phyloP scores from a whole-genome alignment of 1,284 basidiomycete species.

The Naganishia sp. region DNA sequence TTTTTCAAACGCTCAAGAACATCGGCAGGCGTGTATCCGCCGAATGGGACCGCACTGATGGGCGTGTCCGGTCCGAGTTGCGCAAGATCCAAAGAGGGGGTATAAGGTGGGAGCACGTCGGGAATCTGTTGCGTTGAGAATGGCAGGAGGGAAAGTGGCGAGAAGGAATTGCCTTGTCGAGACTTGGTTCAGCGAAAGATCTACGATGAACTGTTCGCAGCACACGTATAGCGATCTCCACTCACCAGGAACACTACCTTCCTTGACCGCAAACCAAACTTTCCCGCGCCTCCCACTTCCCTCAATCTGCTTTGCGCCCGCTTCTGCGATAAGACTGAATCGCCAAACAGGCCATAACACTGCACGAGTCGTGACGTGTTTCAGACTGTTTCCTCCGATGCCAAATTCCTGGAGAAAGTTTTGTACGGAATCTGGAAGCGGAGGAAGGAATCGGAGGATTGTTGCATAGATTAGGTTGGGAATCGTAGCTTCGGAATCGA shows the following conservation, averaged over 20 bases:
- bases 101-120: conserved; percentile 40
- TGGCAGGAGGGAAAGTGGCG: conserved; percentile 50
- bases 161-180: conserved; percentile 48
- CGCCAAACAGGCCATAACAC: conserved; percentile 31
- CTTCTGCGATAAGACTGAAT: conserved; percentile 17
- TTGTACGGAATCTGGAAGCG: conserved; percentile 15
- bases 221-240: neutral
- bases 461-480: conserved; percentile 33
- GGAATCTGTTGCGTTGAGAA: conserved; percentile 45
- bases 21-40: conserved; percentile 43
- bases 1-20: conserved; percentile 37
- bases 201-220: neutral
- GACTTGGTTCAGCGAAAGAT: too few relatives aligned
- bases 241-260: conserved; percentile 23
- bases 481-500: conserved; percentile 16
- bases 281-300: conserved; percentile 18
- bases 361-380: conserved; percentile 27
- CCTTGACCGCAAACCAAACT: conserved; percentile 20
- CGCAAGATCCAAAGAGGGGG: conserved; percentile 51
- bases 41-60: conserved; percentile 62
- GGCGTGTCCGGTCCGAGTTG: conserved; percentile 60
- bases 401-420: conserved; percentile 32
- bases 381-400: conserved; percentile 25
- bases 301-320: conserved; percentile 15
- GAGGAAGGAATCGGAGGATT: conserved; percentile 27